Percentiles rank a stretch among this genome's conserved stretches.
Conservation (phyloP, 768 basidiomycete species). For the Tylopilus sp. region DNA sequence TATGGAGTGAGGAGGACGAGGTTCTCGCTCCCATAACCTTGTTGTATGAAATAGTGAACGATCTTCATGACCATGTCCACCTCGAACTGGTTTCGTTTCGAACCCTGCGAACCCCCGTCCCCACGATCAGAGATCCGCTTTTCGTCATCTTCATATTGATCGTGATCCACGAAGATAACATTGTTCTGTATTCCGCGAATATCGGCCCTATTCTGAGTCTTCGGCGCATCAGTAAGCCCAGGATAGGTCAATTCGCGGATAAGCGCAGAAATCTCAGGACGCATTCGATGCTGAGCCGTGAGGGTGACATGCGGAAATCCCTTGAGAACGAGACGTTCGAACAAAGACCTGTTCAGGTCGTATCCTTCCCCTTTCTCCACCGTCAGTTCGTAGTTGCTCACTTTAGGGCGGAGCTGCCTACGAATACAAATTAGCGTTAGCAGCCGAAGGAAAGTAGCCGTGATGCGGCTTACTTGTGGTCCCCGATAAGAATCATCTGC, state of each 20-base stretch:
- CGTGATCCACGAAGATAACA: conserved; percentile 60
- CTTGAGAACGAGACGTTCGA: conserved; percentile 62
- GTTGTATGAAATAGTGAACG: conserved; percentile 60
- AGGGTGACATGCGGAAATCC: conserved; percentile 62
- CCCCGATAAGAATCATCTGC: conserved; percentile 66
- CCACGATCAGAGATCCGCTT: conserved; percentile 38
- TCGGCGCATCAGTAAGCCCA: conserved; percentile 52
- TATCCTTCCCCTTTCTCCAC: conserved; percentile 67
- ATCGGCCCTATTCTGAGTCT: conserved; percentile 47
- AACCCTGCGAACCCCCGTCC: conserved; percentile 47
- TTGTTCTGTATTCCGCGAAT: conserved; percentile 55
- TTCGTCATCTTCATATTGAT: conserved; percentile 50
- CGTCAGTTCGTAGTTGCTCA: conserved; percentile 60
- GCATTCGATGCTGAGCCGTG: conserved; percentile 64
- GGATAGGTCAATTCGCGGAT: conserved; percentile 65
- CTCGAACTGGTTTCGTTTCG: conserved; percentile 62
- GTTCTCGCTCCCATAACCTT: conserved; percentile 60
- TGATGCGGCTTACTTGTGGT: conserved; percentile 62
- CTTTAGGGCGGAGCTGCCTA: conserved; percentile 72
- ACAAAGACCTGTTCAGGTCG: conserved; percentile 64
- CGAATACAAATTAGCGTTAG: neutral
- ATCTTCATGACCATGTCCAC: conserved; percentile 64
- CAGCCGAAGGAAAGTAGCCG: neutral
- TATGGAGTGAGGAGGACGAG: conserved; percentile 70
- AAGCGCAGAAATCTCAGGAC: conserved; percentile 65